Conservation (phyloP, 495 filamentous ascomycete genomes). For the Annulohypoxylon bovei region DNA sequence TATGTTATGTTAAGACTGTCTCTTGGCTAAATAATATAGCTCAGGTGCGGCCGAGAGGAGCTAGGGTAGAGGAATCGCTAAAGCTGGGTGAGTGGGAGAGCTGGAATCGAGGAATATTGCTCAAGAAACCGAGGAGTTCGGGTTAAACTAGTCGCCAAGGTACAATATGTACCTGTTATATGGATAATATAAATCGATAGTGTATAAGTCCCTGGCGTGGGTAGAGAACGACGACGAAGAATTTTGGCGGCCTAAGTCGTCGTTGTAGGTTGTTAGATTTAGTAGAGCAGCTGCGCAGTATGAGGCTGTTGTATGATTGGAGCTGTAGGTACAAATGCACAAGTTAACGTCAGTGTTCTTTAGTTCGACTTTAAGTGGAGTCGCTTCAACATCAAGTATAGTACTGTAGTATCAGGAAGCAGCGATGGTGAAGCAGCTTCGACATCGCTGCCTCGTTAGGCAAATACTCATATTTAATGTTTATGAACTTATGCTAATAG, state of each 20-base stretch:
- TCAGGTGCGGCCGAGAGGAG: neutral
- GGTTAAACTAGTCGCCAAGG: constrained; percentile 3
- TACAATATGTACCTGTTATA: constrained; percentile 1
- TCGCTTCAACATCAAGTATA: neutral
- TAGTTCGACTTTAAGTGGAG: constrained; percentile 30
- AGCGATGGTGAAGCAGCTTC: too few species aligned
- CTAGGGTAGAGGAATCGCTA: neutral
- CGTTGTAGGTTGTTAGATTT: neutral
- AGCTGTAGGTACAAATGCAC: constrained; percentile 22
- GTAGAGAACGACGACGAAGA: neutral
- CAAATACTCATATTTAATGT: neutral
- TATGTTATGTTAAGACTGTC: neutral
- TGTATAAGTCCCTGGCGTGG: neutral
- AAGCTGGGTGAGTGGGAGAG: constrained; percentile 17
- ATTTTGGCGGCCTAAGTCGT: neutral
- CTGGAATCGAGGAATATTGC: constrained; percentile 28
- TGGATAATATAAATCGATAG: neutral
- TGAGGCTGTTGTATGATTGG: constrained; percentile 22
- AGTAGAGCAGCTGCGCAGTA: constrained; percentile 2
- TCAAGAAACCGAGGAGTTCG: constrained; percentile 7
- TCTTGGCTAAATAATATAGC: neutral
- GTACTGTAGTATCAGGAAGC: neutral
- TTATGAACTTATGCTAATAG: too few species aligned
- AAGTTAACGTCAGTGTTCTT: constrained; percentile 39
- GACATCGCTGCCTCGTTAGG: neutral